Conservation (phyloP, 1,139 yeast species). For the Arxiozyma bovina region DNA sequence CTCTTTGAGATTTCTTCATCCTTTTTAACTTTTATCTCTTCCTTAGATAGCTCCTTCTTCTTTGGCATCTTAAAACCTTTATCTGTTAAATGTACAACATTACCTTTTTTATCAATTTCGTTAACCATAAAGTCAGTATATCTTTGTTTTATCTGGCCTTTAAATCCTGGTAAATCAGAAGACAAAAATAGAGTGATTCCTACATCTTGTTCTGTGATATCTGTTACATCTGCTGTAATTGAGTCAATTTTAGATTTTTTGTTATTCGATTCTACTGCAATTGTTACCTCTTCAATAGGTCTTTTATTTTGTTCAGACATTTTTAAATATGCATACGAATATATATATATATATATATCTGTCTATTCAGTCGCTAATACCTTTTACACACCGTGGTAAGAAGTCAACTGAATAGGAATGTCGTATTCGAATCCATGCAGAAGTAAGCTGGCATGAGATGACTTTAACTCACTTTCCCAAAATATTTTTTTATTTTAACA, state of each 20-base stretch:
- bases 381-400: background rate
- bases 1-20: constrained; percentile 35
- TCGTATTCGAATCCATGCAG: background rate
- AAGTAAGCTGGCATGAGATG: background rate
- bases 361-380: background rate
- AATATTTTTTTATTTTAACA: too few relatives aligned
- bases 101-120: constrained; percentile 62
- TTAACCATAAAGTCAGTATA: constrained; percentile 93
- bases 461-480: background rate
- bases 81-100: constrained; percentile 67
- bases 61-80: constrained; percentile 52
- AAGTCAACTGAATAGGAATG: background rate
- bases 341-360: background rate
- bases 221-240: constrained; percentile 7
- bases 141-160: constrained; percentile 74
- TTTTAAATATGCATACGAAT: too few relatives aligned
- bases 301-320: constrained; percentile 11
- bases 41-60: constrained; percentile 43
- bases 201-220: constrained; percentile 55
- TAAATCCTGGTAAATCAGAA: constrained; percentile 50
- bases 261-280: background rate
- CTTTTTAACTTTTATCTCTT: constrained; percentile 33
- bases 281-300: constrained; percentile 6
- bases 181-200: constrained; percentile 73
- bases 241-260: constrained; percentile 11